Base-by-base conservation (phyloP, 345 rosid species). In the Eucalyptus regnans region DNA sequence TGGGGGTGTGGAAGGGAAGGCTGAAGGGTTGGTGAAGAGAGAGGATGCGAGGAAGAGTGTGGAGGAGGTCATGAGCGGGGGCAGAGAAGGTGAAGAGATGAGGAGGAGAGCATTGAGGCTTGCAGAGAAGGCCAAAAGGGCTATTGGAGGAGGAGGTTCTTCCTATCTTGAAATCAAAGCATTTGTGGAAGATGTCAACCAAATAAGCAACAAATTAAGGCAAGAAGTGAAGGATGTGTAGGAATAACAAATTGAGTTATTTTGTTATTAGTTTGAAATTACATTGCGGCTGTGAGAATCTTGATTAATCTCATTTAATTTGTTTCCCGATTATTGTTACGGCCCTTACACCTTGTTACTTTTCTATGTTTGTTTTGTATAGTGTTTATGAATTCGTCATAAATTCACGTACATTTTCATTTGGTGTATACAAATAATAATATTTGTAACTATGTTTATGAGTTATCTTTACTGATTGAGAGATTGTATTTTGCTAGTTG, bases 91-190 rank as follows among this genome's bases (percentile, higher is more conserved):
- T 41, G 90, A 71, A 43, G 86, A 86, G 56, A 90, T 90, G 50
- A 90, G 90, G 84, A 81, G 31, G 44, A 92, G 92, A 81, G 92
- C 90, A 13, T 76, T 33, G 76, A 89, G 88, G 89, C 87, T 92
- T 12, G 90, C 79, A 9, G 71, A 56, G 71, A 54, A 86, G 79
- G 91, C 92, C 17, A 90, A 86, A 17, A 80, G 79, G 37, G 91
- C 92, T 5, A 46, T 79, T 60, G 37, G 89, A 86, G 51, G 60
- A 48, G 90, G 88, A n/a, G 92, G 89, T 54, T 92, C 92, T 62
- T 92, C 92, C 14, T 50, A 71, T 41, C 66, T 27, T 12, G 66
- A 60, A 60, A 60, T 60, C n/a, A 27, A 60, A 60, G 15, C 31
- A 25, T 25, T 60, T 3, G 4, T 60, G 31, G 15, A 27, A 60